Evolutionary conservation across 768 basidiomycete species (phyloP), one percentile per base, ranked within the genome.

Genomic region (Strobilomyces echinocephalus): DNA sequence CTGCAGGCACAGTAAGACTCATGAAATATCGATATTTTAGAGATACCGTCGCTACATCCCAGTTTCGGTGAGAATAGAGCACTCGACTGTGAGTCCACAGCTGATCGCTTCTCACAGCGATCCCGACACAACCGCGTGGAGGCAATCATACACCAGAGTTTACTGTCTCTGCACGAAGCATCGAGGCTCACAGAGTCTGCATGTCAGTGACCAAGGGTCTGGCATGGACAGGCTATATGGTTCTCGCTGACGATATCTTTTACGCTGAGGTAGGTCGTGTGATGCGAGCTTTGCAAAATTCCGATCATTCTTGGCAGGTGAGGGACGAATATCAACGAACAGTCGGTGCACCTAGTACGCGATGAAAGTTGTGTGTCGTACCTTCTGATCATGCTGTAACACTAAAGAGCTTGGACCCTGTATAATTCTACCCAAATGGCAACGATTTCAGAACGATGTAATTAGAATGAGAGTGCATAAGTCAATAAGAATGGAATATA

Each of bases 81-180:
- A 28, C 28, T 28, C 24, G 24, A 24, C 24, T 33, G 16, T 26
- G 26, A 31, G 28, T 14, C 9, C 21, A 58, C 54, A 55, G 41
- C 58, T 72, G 20, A 66, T 68, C 8, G 58, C 63, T 56, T 66
- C 60, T 20, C 42, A 48, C 60, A 87, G 86, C 82, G 28, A 88
- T 91, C 49, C 87, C 88, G n/a, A 86, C 86, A 7, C 72, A 74
- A 56, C 79, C 80, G 8, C 72, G 78, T 47, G 87, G 87, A 39
- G 84, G 83, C n/a, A 91, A 91, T 61, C 88, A 91, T 60, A 88
- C 88, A 1, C 74, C 81, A 10, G 79, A 74, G 5, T 91, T 90
- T 65, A 72, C 84, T 20, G 68, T 72, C 49, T 76, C 88, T 24
- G 83, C 87, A 26, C 73, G 74, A 28, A 82, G 78, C 40, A 62